A percentile compares a stretch with the other conserved stretches of the same genome.
phyloP scores from a whole-genome alignment of 1,284 basidiomycete species.

The Gomphus bonarii region DNA sequence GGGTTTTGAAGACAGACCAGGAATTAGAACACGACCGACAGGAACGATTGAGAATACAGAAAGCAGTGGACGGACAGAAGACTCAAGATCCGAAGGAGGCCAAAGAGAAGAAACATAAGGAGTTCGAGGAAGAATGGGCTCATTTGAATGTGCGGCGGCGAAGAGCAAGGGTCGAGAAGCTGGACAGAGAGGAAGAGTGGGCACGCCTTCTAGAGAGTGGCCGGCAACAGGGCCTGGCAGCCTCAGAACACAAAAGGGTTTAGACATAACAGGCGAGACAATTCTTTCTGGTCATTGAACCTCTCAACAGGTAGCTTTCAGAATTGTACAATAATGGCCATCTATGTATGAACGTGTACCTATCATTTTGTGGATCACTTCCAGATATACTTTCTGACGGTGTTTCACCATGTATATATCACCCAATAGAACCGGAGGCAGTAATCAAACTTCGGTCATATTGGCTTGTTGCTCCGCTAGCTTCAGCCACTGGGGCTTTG shows the following conservation, averaged over 20 bases:
- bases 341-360: not conserved
- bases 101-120: slow-evolving; percentile 33
- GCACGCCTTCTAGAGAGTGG: not conserved
- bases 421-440: not conserved
- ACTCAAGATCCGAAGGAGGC: slow-evolving; percentile 8
- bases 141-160: slow-evolving; percentile 47
- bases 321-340: not conserved
- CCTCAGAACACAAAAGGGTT: not conserved
- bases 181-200: slow-evolving; percentile 16
- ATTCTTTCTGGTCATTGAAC: not conserved
- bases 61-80: slow-evolving; percentile 8
- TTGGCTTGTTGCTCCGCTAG: not conserved
- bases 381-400: not conserved
- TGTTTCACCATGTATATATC: not conserved
- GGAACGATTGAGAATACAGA: slow-evolving; percentile 13
- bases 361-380: too few relatives aligned
- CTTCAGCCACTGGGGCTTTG: not conserved
- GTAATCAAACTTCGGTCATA: not conserved
- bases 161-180: slow-evolving; percentile 29
- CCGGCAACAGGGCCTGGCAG: slow-evolving; percentile 1
- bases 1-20: slow-evolving; percentile 22
- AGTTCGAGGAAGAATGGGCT: slow-evolving; percentile 40
- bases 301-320: not conserved
- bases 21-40: slow-evolving; percentile 9
- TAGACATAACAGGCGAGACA: not conserved